These are phyloP conservation scores for Odontarrhena argentea DNA, from an alignment of 345 rosid species.

Conservation along the genomic window DNA sequence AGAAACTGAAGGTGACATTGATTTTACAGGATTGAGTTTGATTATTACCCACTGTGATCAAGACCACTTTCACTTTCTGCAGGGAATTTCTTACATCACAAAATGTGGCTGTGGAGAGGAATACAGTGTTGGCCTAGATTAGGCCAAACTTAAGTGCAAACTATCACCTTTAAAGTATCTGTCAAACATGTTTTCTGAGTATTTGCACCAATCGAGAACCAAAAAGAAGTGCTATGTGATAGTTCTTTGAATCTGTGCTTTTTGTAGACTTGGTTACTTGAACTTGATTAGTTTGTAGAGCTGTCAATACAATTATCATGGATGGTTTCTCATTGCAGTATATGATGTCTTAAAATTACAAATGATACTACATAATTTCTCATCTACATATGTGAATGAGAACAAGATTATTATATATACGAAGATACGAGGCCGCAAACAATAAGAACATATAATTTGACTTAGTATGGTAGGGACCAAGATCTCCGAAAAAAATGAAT, in stretches of 20 bases:
- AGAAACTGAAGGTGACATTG: slow-evolving; percentile 56
- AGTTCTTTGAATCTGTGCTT: slow-evolving; percentile 3
- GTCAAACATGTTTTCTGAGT: background rate
- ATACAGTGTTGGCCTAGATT: slow-evolving; percentile 47
- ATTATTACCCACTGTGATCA: background rate
- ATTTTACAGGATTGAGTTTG: background rate
- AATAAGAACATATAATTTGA: background rate
- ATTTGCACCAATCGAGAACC: too few species aligned
- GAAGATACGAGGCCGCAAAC: slow-evolving; percentile 8
- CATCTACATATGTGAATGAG: background rate
- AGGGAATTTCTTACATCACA: slow-evolving; percentile 60
- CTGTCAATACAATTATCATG: background rate
- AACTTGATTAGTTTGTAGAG: background rate
- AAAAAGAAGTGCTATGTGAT: slow-evolving; percentile 7
- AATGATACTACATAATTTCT: background rate
- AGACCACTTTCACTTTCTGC: slow-evolving; percentile 34
- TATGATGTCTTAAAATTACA: slow-evolving; percentile 4
- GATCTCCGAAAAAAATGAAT: too few species aligned
- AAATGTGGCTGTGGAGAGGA: slow-evolving; percentile 63
- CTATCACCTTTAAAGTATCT: slow-evolving; percentile 18
- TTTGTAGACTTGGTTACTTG: background rate
- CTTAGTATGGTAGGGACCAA: too few species aligned
- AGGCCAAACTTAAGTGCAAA: slow-evolving; percentile 2
- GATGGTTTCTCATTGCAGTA: too few species aligned
- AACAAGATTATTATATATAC: background rate